These are phyloP conservation scores for Pulveroboletus sp. DNA, from an alignment of 768 basidiomycete genomes.

Conservation along the genomic window DNA sequence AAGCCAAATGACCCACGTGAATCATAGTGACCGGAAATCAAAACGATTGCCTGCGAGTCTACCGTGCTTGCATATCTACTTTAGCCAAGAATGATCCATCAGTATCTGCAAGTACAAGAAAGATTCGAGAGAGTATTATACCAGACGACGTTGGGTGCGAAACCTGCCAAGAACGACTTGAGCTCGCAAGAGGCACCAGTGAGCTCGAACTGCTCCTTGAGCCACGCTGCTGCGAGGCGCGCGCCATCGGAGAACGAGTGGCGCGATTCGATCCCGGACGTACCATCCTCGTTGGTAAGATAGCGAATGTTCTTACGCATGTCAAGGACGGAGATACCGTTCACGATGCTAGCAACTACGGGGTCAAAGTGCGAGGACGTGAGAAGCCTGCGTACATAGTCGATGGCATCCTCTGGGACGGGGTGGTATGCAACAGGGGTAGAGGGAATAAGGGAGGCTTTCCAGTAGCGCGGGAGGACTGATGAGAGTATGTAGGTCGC, in stretches of 20 bases:
- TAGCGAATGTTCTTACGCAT: slow-evolving; percentile 71
- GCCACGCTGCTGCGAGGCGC: slow-evolving; percentile 26
- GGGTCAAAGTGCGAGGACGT: slow-evolving; percentile 62
- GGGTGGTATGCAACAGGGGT: slow-evolving; percentile 46
- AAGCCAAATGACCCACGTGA: slow-evolving; percentile 87
- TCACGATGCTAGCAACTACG: slow-evolving; percentile 59
- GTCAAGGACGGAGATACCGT: slow-evolving; percentile 59
- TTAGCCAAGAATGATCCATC: not conserved
- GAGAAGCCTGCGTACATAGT: slow-evolving; percentile 55
- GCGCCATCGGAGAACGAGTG: slow-evolving; percentile 77
- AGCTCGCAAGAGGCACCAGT: slow-evolving; percentile 73
- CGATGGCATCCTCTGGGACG: slow-evolving; percentile 51
- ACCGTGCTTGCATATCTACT: slow-evolving; percentile 51
- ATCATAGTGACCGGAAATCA: slow-evolving; percentile 87
- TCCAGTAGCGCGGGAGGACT: slow-evolving; percentile 70
- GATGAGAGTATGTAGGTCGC: slow-evolving; percentile 49
- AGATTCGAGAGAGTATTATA: slow-evolving; percentile 24
- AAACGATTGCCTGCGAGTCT: slow-evolving; percentile 50
- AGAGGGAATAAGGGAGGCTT: slow-evolving; percentile 55
- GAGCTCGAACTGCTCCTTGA: slow-evolving; percentile 66
- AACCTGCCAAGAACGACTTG: slow-evolving; percentile 60
- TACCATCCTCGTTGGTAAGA: slow-evolving; percentile 79
- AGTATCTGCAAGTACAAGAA: not conserved
- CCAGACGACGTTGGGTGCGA: slow-evolving; percentile 88
- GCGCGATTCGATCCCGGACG: slow-evolving; percentile 68